Conservation (phyloP, 345 rosid species). For the Populus pruinosa region DNA sequence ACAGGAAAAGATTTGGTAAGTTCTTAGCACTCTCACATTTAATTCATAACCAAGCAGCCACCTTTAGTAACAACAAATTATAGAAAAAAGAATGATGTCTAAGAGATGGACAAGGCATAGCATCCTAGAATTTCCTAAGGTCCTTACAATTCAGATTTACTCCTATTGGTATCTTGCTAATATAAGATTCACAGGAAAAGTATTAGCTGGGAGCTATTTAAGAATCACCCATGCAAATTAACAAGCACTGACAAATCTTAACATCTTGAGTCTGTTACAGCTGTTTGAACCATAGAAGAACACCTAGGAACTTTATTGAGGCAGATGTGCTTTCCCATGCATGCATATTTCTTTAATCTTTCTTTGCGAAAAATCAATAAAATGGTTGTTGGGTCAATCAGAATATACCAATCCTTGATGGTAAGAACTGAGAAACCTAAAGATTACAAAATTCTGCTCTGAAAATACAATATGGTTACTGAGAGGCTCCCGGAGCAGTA, state of each 20-base stretch:
- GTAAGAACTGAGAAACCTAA: no score
- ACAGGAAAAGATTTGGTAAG: constrained; percentile 2
- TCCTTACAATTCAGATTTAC: background rate
- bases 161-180: background rate
- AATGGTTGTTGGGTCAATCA: no score
- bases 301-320: background rate
- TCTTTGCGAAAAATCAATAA: no score
- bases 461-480: no score
- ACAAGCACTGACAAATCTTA: background rate
- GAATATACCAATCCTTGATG: no score
- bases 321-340: background rate
- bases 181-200: background rate
- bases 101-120: background rate
- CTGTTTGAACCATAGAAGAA: background rate
- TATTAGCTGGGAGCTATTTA: background rate
- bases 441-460: no score
- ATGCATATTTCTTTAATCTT: background rate
- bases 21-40: background rate
- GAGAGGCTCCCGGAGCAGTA: no score
- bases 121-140: background rate
- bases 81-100: background rate
- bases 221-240: background rate
- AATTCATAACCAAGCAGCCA: background rate
- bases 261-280: background rate
- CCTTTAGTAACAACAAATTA: background rate